phyloP scores from a whole-genome alignment of 495 filamentous ascomycete genomes.

The Jackrogersella multiformis region DNA sequence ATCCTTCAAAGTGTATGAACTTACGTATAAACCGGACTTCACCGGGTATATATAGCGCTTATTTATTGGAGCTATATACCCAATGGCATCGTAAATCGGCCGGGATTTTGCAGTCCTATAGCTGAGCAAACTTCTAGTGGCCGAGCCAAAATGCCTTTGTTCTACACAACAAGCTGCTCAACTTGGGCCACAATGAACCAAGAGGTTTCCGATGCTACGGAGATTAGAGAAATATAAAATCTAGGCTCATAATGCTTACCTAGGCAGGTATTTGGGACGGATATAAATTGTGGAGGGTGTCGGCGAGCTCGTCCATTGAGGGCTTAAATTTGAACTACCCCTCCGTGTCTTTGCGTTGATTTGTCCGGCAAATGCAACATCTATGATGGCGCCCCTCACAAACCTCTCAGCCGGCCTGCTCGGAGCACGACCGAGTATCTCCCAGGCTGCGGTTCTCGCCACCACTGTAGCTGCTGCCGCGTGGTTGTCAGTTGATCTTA shows the following conservation, averaged over 20 bases:
- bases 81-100: slow-evolving; percentile 23
- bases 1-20: not conserved
- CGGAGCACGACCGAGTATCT: not conserved
- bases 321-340: not conserved
- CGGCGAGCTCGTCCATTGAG: not conserved
- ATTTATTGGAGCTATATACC: slow-evolving; percentile 23
- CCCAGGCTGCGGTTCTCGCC: not conserved
- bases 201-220: not conserved
- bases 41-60: slow-evolving; percentile 17
- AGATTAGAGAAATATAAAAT: not conserved
- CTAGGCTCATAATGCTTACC: not conserved
- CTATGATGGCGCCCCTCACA: not conserved
- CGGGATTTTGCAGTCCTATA: slow-evolving; percentile 7
- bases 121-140: not conserved
- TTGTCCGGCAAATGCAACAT: not conserved
- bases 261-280: not conserved
- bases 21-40: slow-evolving; percentile 7
- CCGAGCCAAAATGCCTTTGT: not conserved
- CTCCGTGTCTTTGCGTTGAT: not conserved
- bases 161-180: not conserved
- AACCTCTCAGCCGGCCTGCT: not conserved
- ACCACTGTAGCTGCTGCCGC: slow-evolving; percentile 1
- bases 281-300: slow-evolving; percentile 15
- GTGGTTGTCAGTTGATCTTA: slow-evolving; percentile 3
- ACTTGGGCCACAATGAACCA: not conserved